phyloP scores from a whole-genome alignment of 2,329 filamentous ascomycete genomes.

The Colletotrichum lindemuthianum region DNA sequence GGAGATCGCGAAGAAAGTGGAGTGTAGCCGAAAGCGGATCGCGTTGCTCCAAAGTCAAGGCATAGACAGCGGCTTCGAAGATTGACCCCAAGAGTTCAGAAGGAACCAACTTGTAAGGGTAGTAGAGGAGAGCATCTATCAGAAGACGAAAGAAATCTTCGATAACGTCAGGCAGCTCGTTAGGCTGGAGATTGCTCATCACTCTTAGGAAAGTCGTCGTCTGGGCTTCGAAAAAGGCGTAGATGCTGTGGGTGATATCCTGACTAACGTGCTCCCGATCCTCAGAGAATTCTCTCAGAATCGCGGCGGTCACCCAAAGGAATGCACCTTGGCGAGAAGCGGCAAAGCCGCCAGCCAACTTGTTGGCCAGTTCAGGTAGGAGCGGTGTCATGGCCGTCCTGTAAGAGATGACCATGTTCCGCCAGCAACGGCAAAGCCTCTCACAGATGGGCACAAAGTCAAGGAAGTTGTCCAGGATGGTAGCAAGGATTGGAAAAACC shows the following conservation, averaged over 20 bases:
- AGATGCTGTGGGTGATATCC: slow-evolving; percentile 86
- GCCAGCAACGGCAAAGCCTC: slow-evolving; percentile 93
- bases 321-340: slow-evolving; percentile 93
- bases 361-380: slow-evolving; percentile 85
- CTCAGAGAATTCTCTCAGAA: slow-evolving; percentile 94
- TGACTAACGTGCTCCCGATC: slow-evolving; percentile 86
- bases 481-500: slow-evolving; percentile 87
- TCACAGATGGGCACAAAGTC: slow-evolving; percentile 90
- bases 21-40: slow-evolving; percentile 91
- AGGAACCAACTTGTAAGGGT: slow-evolving; percentile 83
- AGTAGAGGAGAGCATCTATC: slow-evolving; percentile 92
- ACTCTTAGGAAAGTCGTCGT: slow-evolving; percentile 89
- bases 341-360: slow-evolving; percentile 86
- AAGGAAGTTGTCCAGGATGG: slow-evolving; percentile 88
- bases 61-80: slow-evolving; percentile 86
- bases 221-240: slow-evolving; percentile 94
- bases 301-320: slow-evolving; percentile 96
- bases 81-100: slow-evolving; percentile 84
- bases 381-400: slow-evolving; percentile 88
- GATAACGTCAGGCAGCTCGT: slow-evolving; percentile 83
- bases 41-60: slow-evolving; percentile 87
- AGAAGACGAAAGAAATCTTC: slow-evolving; percentile 97
- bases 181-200: slow-evolving; percentile 81
- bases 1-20: slow-evolving; percentile 90
- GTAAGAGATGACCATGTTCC: slow-evolving; percentile 96